Evolutionary conservation across 139 green algal genomes (phyloP).

Genomic region (Pseudopediastrum boryanum): DNA sequence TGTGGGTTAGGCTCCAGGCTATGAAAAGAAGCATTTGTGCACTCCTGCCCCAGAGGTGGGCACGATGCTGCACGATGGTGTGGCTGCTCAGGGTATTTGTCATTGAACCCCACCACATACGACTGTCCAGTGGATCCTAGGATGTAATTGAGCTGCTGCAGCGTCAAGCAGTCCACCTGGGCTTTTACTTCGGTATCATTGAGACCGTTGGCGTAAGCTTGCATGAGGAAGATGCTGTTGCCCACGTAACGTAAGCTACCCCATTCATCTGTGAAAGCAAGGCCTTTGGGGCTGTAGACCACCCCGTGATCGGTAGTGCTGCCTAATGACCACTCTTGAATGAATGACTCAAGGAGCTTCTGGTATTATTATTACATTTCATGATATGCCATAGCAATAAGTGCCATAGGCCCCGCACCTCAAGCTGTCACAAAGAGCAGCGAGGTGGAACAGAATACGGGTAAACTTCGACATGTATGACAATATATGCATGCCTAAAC

Average conservation of each 20-base stretch:
- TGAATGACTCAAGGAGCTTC: not conserved
- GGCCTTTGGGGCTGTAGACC: constrained; percentile 10
- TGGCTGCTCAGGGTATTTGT: constrained; percentile 49
- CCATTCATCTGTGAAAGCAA: constrained; percentile 39
- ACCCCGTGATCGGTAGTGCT: not conserved
- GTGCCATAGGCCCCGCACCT: no score
- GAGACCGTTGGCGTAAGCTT: constrained; percentile 32
- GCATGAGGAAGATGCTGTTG: constrained; percentile 60
- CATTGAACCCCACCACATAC: constrained; percentile 40
- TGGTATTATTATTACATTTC: no score
- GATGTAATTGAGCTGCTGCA: constrained; percentile 66
- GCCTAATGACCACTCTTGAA: not conserved
- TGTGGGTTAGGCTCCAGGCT: constrained; percentile 55
- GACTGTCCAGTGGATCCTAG: constrained; percentile 54
- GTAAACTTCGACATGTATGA: no score
- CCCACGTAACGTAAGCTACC: constrained; percentile 59
- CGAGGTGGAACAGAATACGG: no score
- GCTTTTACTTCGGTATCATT: constrained; percentile 1
- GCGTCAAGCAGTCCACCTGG: constrained; percentile 66
- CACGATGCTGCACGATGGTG: constrained; percentile 70
- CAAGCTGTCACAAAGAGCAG: no score
- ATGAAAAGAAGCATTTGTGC: constrained; percentile 26
- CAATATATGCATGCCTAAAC: no score
- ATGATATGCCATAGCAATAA: no score
- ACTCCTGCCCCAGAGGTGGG: constrained; percentile 9